Evolutionary conservation across 495 filamentous ascomycete species (phyloP).

Genomic region (Podospora conica): DNA sequence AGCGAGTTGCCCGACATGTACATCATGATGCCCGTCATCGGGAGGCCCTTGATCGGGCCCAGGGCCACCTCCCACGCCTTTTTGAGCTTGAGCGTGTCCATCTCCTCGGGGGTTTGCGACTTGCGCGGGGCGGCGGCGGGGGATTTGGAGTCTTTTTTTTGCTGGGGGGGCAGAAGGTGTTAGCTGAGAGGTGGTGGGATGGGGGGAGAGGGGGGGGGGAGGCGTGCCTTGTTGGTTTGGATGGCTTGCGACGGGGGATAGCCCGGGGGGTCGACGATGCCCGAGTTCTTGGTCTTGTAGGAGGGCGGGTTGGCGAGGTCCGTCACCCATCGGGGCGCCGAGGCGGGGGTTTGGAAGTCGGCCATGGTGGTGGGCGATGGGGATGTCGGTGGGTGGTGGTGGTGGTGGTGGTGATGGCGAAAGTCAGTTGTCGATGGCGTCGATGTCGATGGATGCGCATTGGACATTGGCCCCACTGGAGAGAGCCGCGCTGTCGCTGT

Average conservation of each 20-base stretch:
- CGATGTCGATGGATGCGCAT: background rate
- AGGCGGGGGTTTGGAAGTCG: constrained; percentile 11
- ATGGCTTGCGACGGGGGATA: constrained; percentile 52
- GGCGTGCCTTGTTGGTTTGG: constrained; percentile 47
- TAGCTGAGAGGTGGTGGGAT: background rate
- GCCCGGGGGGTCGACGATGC: constrained; percentile 81
- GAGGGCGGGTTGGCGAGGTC: constrained; percentile 65
- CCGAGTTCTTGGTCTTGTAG: constrained; percentile 47
- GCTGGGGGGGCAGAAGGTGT: constrained; percentile 5
- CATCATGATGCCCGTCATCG: constrained; percentile 99
- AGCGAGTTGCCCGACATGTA: constrained; percentile 99
- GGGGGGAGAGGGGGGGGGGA: background rate
- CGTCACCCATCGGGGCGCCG: constrained; percentile 69
- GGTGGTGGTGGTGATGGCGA: background rate
- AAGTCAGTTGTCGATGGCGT: background rate
- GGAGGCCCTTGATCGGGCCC: constrained; percentile 86
- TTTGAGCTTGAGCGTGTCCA: constrained; percentile 91
- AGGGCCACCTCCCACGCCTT: constrained; percentile 98
- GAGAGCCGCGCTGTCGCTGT: background rate
- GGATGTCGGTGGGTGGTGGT: background rate
- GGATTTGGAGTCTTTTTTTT: constrained; percentile 40
- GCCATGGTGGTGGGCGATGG: constrained; percentile 15
- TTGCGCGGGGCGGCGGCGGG: constrained; percentile 39
- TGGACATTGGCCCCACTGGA: background rate
- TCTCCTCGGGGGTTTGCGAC: constrained; percentile 67